Conservation (phyloP, 1,139 yeast species). For the Ogataea hybrid region DNA sequence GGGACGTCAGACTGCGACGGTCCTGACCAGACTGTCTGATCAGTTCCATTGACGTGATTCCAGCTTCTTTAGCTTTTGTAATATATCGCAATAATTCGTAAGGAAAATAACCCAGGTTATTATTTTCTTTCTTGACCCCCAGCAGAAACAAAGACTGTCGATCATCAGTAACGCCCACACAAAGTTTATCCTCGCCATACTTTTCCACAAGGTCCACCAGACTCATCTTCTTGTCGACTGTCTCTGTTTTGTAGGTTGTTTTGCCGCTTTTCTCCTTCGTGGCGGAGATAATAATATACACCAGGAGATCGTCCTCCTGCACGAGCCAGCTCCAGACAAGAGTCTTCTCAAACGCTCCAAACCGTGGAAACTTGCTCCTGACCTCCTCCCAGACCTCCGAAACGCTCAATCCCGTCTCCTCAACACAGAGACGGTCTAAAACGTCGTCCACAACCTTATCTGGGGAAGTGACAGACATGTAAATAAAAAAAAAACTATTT, state of each 20-base stretch:
- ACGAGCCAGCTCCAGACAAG: constrained; percentile 37
- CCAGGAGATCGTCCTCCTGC: constrained; percentile 22
- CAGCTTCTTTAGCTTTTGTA: constrained; percentile 52
- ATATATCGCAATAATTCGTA: constrained; percentile 46
- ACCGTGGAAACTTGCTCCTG: constrained; percentile 12
- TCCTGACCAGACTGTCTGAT: constrained; percentile 62
- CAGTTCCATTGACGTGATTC: constrained; percentile 58
- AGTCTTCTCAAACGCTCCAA: constrained; percentile 31
- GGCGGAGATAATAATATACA: constrained; percentile 5
- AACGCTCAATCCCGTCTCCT: constrained; percentile 31
- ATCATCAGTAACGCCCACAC: constrained; percentile 37
- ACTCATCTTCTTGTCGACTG: constrained; percentile 11
- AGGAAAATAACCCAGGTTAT: constrained; percentile 40
- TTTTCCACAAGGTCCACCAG: constrained; percentile 8
- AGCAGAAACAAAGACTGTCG: constrained; percentile 41
- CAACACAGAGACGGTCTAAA: constrained; percentile 33
- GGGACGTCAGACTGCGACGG: constrained; percentile 64
- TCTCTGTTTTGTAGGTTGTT: neutral
- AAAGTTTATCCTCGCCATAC: constrained; percentile 15
- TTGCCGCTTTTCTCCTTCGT: constrained; percentile 8
- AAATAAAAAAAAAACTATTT: constrained; percentile 4
- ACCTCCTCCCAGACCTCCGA: constrained; percentile 34
- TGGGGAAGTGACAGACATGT: constrained; percentile 24
- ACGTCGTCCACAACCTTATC: constrained; percentile 32
- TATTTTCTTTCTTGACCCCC: constrained; percentile 40